A percentile compares a stretch with the other conserved stretches of the same genome.
phyloP scores from a whole-genome alignment of 495 filamentous ascomycete genomes.

The Gamarada debralockiae region DNA sequence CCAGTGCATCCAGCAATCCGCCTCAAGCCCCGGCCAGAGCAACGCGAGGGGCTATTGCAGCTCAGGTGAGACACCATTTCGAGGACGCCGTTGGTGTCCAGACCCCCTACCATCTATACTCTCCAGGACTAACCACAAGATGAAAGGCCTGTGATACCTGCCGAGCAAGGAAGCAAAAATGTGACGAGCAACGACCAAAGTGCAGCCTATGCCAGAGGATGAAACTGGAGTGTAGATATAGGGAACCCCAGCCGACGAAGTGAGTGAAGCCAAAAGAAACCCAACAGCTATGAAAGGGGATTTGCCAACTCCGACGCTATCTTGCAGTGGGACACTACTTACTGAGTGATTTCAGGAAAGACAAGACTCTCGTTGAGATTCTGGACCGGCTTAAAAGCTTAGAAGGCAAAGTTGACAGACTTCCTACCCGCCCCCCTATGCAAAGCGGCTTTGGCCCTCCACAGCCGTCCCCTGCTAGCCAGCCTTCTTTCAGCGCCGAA shows the following conservation, averaged over 20 bases:
- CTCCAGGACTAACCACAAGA: background rate
- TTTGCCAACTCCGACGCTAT: background rate
- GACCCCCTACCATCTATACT: background rate
- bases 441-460: conserved; percentile 14
- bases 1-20: conserved; percentile 2
- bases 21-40: background rate
- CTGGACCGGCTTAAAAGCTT: conserved; percentile 49
- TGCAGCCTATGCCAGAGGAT: conserved; percentile 56
- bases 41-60: conserved; percentile 9
- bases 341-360: conserved; percentile 43
- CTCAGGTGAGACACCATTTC: conserved; percentile 12
- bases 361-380: conserved; percentile 58
- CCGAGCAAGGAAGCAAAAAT: conserved; percentile 81
- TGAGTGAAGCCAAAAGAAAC: conserved; percentile 31
- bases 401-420: conserved; percentile 31
- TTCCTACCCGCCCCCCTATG: conserved; percentile 11
- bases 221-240: conserved; percentile 54
- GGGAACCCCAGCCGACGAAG: conserved; percentile 61
- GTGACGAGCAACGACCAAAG: conserved; percentile 80
- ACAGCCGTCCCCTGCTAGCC: conserved; percentile 24
- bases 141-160: conserved; percentile 80
- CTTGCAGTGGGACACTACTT: conserved; percentile 5
- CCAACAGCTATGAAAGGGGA: background rate
- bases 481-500: conserved; percentile 17
- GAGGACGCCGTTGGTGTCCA: background rate